Base-by-base conservation (phyloP, 2,329 filamentous ascomycete species). In the Ophiosphaerella narmari region DNA sequence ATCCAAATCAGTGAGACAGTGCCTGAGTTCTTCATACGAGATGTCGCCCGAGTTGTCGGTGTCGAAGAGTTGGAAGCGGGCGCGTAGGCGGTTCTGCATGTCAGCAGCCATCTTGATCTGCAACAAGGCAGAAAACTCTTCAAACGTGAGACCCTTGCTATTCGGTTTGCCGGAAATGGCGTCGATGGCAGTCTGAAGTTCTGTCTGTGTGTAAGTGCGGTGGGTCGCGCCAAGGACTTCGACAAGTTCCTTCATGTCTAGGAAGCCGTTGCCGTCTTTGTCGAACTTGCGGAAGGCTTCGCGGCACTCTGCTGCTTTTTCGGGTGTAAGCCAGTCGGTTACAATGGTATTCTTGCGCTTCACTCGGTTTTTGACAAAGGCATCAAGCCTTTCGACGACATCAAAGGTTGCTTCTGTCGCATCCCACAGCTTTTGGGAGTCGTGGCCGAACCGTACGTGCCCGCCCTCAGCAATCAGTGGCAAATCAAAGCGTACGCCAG, bases 251-350 rank as follows among this genome's bases (percentile, higher is more conserved):
- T 45, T 32, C 33, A 46, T 45, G n/a, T 53, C 50, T 7, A 53
- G 35, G 41, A 53, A 53, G 8, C 50, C 50, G 26, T 49, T 53
- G 13, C 50, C 50, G 24, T 53, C 46, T 23, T 53, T 53, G 50
- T 53, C 50, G 34, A 53, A 53, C 35, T 50, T 50, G 13, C 51
- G 51, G 39, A 54, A 54, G n/a, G 40, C 47, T 34, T 54, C 46
- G 5, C 39, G 46, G 24, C 51, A 54, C 33, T 54, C 51, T 23
- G 51, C 51, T 14, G 47, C 51, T 14, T 50, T 49, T 21, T 53
- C 41, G 16, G 45, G 45, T 7, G 46, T 48, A 23, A 53, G 46
- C 50, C 50, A 53, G 18, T 53, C 50, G 7, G 50, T 53, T 5
- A 53, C 45, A 5, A 48, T 38, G 5, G 48, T 47, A 21, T 46